phyloP scores from a whole-genome alignment of 495 filamentous ascomycete genomes.

The Saxophila tyrrhenica region DNA sequence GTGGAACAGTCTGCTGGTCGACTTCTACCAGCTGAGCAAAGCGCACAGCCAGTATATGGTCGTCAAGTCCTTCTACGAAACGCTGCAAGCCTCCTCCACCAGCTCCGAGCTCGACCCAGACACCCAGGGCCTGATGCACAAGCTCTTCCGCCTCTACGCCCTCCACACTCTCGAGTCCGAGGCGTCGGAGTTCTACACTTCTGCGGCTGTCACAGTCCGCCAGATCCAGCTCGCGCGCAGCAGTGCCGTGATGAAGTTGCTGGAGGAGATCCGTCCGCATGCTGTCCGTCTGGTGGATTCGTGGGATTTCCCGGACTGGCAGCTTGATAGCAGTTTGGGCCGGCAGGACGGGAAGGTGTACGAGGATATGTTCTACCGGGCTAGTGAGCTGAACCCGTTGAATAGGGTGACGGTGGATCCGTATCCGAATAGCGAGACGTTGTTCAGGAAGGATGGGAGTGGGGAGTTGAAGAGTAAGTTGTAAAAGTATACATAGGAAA shows the following conservation, averaged over 20 bases:
- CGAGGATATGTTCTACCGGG: constrained; percentile 53
- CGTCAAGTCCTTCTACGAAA: constrained; percentile 60
- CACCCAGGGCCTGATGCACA: constrained; percentile 43
- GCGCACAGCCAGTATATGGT: constrained; percentile 60
- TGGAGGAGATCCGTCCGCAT: constrained; percentile 57
- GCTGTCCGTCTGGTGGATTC: constrained; percentile 54
- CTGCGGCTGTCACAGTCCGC: constrained; percentile 48
- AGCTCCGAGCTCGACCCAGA: constrained; percentile 38
- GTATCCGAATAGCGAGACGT: constrained; percentile 48
- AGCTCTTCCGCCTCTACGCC: constrained; percentile 55
- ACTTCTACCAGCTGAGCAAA: constrained; percentile 60
- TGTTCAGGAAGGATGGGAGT: constrained; percentile 45
- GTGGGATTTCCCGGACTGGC: constrained; percentile 61
- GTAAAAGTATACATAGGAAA: constrained; percentile 16
- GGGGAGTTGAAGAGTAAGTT: constrained; percentile 35
- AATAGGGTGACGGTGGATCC: constrained; percentile 57
- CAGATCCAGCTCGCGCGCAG: constrained; percentile 52
- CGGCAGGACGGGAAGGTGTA: constrained; percentile 57
- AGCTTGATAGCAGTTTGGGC: constrained; percentile 53
- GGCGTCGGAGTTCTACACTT: constrained; percentile 55
- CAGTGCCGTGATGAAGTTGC: constrained; percentile 49
- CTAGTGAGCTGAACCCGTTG: constrained; percentile 54
- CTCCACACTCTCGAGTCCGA: constrained; percentile 56
- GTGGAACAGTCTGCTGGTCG: constrained; percentile 61
- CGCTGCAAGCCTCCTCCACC: constrained; percentile 42